Conservation (phyloP, 108 stramenopile genomes). For the Cyclotella cryptica region DNA sequence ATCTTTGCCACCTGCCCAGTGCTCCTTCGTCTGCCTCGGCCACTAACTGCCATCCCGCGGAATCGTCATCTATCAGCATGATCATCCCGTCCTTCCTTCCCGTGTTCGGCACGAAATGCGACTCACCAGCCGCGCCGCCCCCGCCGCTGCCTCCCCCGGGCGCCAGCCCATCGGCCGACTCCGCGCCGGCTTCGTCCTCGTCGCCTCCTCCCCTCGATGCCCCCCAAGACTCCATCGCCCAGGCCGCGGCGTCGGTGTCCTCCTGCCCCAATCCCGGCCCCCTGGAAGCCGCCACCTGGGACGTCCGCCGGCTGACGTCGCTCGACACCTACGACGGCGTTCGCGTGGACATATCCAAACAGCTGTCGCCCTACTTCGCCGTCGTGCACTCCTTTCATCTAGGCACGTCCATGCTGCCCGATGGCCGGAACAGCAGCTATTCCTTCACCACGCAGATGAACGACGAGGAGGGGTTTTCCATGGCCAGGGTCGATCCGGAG, state of each 20-base stretch:
- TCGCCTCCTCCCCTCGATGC: conserved; percentile 26
- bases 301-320: conserved; percentile 69
- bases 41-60: too few species aligned
- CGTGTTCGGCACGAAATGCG: conserved; percentile 37
- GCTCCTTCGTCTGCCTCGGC: too few species aligned
- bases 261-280: conserved; percentile 80
- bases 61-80: neutral
- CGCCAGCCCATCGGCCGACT: conserved; percentile 4
- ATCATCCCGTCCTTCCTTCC: conserved; percentile 24
- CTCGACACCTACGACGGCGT: conserved; percentile 86
- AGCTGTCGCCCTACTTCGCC: conserved; percentile 83
- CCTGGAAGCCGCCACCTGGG: conserved; percentile 72
- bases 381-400: conserved; percentile 83
- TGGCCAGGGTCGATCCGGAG: conserved; percentile 77
- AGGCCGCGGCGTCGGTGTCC: conserved; percentile 58
- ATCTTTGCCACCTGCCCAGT: too few species aligned
- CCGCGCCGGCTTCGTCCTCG: conserved; percentile 15
- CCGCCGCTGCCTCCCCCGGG: conserved; percentile 53
- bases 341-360: conserved; percentile 86
- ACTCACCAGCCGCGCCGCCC: conserved; percentile 11
- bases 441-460: conserved; percentile 83
- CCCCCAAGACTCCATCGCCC: conserved; percentile 53
- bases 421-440: conserved; percentile 74
- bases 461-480: conserved; percentile 67
- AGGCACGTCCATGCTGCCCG: conserved; percentile 81